phyloP scores from a whole-genome alignment of 2,329 filamentous ascomycete genomes.

The Colletotrichum scovillei region DNA sequence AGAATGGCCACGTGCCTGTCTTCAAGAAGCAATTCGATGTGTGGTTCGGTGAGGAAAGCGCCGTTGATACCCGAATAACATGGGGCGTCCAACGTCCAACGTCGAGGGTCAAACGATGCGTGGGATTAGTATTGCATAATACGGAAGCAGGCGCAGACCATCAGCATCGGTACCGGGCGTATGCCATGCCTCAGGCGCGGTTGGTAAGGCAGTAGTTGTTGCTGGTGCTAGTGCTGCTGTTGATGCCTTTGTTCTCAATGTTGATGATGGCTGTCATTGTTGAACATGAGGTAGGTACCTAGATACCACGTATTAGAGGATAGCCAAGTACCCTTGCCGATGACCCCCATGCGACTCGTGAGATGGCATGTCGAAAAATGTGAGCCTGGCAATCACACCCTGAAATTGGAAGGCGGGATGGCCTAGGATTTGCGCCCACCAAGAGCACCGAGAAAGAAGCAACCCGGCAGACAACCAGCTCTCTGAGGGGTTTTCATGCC shows the following conservation, averaged over 20 bases:
- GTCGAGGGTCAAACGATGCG: neutral
- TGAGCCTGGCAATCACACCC: conserved; percentile 10
- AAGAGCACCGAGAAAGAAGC: neutral
- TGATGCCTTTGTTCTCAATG: neutral
- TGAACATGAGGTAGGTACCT: neutral
- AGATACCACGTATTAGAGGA: neutral
- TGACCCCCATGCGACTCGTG: neutral
- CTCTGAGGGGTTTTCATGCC: neutral
- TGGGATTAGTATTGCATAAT: neutral
- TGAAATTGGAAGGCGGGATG: conserved; percentile 9
- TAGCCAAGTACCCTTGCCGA: neutral
- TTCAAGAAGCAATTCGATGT: conserved; percentile 6
- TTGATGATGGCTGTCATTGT: neutral
- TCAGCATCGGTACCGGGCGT: neutral
- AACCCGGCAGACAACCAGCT: neutral
- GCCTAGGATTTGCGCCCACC: neutral
- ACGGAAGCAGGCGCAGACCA: neutral
- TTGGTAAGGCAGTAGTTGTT: neutral
- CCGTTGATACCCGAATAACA: neutral
- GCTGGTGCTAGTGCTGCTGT: neutral
- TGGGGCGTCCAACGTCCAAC: neutral
- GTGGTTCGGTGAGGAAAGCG: neutral
- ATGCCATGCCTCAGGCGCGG: neutral
- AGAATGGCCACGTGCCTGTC: conserved; percentile 9
- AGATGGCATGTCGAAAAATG: neutral